Base-by-base conservation (phyloP, 768 basidiomycete species). In the Auricularia sp. region DNA sequence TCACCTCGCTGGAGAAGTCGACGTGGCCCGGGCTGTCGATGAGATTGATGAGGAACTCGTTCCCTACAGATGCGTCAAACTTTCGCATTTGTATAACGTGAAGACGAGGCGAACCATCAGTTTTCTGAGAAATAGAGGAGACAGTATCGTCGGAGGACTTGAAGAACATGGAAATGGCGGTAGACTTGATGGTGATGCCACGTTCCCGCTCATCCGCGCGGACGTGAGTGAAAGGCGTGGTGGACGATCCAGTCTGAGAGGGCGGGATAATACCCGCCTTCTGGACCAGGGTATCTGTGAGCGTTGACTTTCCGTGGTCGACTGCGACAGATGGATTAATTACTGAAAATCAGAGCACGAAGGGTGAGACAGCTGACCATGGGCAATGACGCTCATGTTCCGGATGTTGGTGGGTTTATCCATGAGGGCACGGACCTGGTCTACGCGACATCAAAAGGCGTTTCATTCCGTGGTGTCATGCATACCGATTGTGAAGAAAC, bases 331-430 rank as follows among this genome's bases (percentile, higher is more conserved):
- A 42, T 42, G 39, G 39, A 29, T 29, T 29, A 29, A 29, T 29
- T 29, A 2, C 29, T 29, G 29, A 29, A 29, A 29, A 2, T 29
- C 29, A 29, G 29, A 29, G 29, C 29, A 29, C 29, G 29, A 29
- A 29, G 47, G 35, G 29, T n/a, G 39, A 29, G 21, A 10, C 34
- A 24, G 14, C 11, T 72, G 65, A 90, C 92, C 91, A 78, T 93
- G 90, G 71, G 92, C 92, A 73, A 92, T 92, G 73, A 92, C 90
- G 84, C 88, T 89, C 91, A 93, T 93, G 82, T 92, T 92, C 80
- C 92, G 89, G 74, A 94, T 94, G 77, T 94, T 94, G 65, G 90
- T 92, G 70, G 92, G 85, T 75, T 76, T 79, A 84, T 94, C 89
- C 92, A 94, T 94, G 69, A 94, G 88, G 70, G 65, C 79, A 74